phyloP scores from a whole-genome alignment of 768 basidiomycete genomes.

The Termitomyces sp. region DNA sequence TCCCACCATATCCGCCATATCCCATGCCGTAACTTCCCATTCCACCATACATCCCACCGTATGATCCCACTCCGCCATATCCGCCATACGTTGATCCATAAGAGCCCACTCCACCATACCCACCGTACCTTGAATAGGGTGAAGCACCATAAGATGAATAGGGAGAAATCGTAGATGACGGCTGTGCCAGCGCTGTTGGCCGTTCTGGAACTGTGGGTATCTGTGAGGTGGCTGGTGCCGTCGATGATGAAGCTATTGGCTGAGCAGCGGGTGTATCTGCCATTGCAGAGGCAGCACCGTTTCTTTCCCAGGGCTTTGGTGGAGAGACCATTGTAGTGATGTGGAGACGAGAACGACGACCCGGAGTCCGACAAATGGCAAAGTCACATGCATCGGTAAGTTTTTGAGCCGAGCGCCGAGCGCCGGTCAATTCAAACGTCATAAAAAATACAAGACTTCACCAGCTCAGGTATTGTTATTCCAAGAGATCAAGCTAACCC shows the following conservation, averaged over 20 bases:
- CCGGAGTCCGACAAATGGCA: not conserved
- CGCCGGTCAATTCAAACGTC: not conserved
- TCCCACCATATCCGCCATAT: conserved; percentile 18
- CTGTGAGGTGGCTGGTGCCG: conserved; percentile 19
- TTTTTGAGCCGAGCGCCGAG: not conserved
- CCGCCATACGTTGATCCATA: conserved; percentile 19
- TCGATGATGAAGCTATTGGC: conserved; percentile 20
- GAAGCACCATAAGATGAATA: conserved; percentile 36
- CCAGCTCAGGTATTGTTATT: too few species aligned
- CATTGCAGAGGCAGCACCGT: conserved; percentile 33
- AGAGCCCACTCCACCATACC: conserved; percentile 25
- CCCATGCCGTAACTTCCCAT: conserved; percentile 29
- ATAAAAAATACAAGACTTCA: too few species aligned
- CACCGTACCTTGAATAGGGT: conserved; percentile 35
- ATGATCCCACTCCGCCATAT: conserved; percentile 12
- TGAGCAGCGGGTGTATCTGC: conserved; percentile 17
- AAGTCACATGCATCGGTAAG: conserved; percentile 5
- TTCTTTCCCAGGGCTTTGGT: conserved; percentile 87
- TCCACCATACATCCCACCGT: conserved; percentile 23
- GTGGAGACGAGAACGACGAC: not conserved
- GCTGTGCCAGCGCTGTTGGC: conserved; percentile 46
- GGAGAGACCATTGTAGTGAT: conserved; percentile 62
- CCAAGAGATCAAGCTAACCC: too few species aligned
- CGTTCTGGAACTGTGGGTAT: conserved; percentile 50
- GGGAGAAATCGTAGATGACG: conserved; percentile 35